Base-by-base conservation (phyloP, 768 basidiomycete species). In the Lyophyllum decastes region DNA sequence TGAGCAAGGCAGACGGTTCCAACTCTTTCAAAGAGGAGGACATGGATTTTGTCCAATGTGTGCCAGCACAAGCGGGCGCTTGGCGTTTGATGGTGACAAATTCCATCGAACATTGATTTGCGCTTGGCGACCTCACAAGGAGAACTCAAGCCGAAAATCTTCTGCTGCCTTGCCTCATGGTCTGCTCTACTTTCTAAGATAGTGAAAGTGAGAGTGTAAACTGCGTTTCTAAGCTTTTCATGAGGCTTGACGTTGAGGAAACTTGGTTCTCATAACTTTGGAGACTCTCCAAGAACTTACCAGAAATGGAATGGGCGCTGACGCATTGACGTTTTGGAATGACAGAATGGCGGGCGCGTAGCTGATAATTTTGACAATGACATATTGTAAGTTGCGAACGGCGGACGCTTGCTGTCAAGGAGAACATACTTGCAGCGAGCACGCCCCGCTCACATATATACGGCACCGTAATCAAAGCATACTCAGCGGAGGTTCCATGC, bases 301-400 rank as follows among this genome's bases (percentile, higher is more conserved):
- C 35, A 38, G 35, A 12, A 38, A 38, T 25, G 45, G 45, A 46
- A 47, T 47, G 46, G 46, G 44, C 33, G 53, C 41, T 47, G 53
- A 54, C 35, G 35, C 14, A 11, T 4, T 16, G 35, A 38, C 44
- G 44, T 26, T n/a, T n/a, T 46, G 11, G 53, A 27, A 17, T 8
- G 26, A 47, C 45, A 55, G 30, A 43, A 55, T 52, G 45, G 47
- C 47, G 47, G 47, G 47, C 47, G 47, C 47, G 16, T 19, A 48
- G 16, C 17, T 26, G 17, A 46, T 26, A 45, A 7, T 2, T 43
- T 8, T 45, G 22, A n/a, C 24, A 49, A 33, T 30, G 30, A 30
- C 4, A 3, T 22, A 4, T 17, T 4, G 30, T 3, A 6, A 33
- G 34, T 10, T 40, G 35, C 35, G 19, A 19, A 50, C 17, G 19